phyloP scores from a whole-genome alignment of 495 filamentous ascomycete genomes.

The Penicillium paxilli region DNA sequence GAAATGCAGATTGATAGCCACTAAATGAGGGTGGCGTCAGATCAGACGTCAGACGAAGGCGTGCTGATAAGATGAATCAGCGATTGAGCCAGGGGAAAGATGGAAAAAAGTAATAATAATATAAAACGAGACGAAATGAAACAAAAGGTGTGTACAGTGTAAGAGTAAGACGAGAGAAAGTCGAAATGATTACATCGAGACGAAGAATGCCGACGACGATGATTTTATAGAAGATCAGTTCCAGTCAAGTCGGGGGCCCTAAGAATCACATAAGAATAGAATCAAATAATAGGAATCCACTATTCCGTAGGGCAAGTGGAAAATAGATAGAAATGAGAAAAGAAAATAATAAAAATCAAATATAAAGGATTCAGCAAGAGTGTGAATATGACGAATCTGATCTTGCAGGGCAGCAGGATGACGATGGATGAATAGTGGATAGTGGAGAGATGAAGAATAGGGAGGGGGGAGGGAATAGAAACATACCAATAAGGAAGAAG shows the following conservation, averaged over 20 bases:
- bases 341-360: neutral
- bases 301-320: no score
- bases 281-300: neutral
- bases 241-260: neutral
- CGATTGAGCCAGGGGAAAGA: no score
- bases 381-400: slow-evolving; percentile 21
- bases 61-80: neutral
- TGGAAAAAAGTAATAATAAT: no score
- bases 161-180: neutral
- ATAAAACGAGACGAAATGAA: no score
- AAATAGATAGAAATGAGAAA: no score
- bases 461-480: neutral
- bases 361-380: no score
- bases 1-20: neutral
- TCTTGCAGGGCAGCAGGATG: slow-evolving; percentile 10
- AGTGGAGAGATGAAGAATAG: neutral
- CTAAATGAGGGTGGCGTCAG: neutral
- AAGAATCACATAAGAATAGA: neutral
- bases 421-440: slow-evolving; percentile 11
- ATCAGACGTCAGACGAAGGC: neutral
- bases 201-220: neutral
- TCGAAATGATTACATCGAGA: neutral
- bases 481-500: neutral
- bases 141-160: neutral
- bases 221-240: neutral